These are phyloP conservation scores for Cyamopsis tetragonoloba DNA, from an alignment of 306 rosid genomes.

Conservation along the genomic window DNA sequence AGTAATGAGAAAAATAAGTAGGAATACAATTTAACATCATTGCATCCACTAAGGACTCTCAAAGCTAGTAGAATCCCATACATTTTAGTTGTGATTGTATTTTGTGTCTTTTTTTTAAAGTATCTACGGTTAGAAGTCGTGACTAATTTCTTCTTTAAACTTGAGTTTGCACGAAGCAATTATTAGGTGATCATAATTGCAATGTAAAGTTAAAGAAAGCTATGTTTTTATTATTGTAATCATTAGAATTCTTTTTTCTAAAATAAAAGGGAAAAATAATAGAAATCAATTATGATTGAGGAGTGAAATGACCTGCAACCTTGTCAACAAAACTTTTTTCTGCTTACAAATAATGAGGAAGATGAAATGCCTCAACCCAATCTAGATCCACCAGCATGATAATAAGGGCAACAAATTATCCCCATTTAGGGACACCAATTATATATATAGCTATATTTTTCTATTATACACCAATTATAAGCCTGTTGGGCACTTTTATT, in stretches of 20 bases:
- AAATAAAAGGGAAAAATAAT: neutral
- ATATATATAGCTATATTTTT: neutral
- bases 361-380: neutral
- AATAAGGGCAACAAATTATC: neutral
- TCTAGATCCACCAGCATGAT: neutral
- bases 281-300: neutral
- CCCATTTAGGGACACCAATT: neutral
- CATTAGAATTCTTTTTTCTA: neutral
- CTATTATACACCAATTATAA: too few relatives aligned
- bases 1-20: neutral
- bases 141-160: too few relatives aligned
- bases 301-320: slow-evolving; percentile 10
- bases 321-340: neutral
- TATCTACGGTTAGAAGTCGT: too few relatives aligned
- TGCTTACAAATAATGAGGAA: neutral
- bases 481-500: too few relatives aligned
- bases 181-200: neutral
- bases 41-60: neutral
- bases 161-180: too few relatives aligned
- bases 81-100: neutral
- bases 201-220: neutral
- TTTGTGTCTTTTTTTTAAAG: too few relatives aligned
- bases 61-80: neutral
- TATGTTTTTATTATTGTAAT: neutral
- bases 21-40: neutral